Conservation (phyloP, 1,284 basidiomycete genomes). For the Neolentinus lepideus region DNA sequence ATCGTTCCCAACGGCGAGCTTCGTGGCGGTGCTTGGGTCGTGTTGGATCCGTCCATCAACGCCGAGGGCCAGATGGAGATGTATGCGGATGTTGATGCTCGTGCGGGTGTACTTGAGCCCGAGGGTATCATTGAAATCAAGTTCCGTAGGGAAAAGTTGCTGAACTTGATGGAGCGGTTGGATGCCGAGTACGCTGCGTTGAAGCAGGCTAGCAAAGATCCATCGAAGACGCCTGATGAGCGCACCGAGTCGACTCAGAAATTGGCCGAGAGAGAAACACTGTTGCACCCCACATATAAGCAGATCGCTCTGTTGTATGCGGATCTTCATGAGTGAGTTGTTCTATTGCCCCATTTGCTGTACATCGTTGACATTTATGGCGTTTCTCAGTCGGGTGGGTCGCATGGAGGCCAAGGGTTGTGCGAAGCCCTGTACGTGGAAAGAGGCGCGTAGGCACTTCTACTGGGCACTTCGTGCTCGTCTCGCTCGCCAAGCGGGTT, state of each 20-base stretch:
- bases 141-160: slow-evolving; percentile 87
- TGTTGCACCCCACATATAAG: slow-evolving; percentile 87
- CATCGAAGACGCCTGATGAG: slow-evolving; percentile 66
- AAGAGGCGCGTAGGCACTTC: slow-evolving; percentile 86
- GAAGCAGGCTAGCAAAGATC: slow-evolving; percentile 76
- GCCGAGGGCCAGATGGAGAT: slow-evolving; percentile 95
- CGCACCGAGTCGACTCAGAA: slow-evolving; percentile 63
- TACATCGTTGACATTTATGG: not conserved
- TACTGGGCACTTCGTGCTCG: slow-evolving; percentile 91
- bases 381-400: slow-evolving; percentile 68
- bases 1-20: slow-evolving; percentile 98
- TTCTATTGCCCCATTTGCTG: not conserved
- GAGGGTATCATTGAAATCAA: slow-evolving; percentile 96
- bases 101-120: slow-evolving; percentile 96
- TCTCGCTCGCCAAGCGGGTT: slow-evolving; percentile 57
- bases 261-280: slow-evolving; percentile 74
- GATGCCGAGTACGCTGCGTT: slow-evolving; percentile 81
- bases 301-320: slow-evolving; percentile 93
- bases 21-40: slow-evolving; percentile 99
- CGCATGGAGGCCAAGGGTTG: slow-evolving; percentile 99
- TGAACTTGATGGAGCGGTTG: slow-evolving; percentile 90
- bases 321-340: slow-evolving; percentile 87
- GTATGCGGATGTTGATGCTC: slow-evolving; percentile 94
- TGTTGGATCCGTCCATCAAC: slow-evolving; percentile 96
- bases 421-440: slow-evolving; percentile 80